Evolutionary conservation across 163 green algal genomes (phyloP).

Genomic region (Volvox carteri): DNA sequence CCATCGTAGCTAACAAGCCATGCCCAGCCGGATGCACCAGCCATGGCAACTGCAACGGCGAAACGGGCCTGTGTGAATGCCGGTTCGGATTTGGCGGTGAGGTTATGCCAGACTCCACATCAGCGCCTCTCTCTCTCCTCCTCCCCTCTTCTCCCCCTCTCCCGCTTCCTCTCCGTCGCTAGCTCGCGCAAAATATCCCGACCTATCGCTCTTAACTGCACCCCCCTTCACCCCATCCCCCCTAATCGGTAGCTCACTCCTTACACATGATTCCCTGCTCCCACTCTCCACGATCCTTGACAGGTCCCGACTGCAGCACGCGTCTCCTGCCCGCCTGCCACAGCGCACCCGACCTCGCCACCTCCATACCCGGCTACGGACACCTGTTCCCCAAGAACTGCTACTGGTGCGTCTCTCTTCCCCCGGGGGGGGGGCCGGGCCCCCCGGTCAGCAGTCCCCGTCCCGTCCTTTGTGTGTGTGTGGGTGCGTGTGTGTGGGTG

Average conservation of each 20-base stretch:
- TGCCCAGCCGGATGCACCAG: slow-evolving; percentile 16
- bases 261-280: too few relatives aligned
- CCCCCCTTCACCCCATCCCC: too few relatives aligned
- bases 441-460: background rate
- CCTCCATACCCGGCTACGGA: slow-evolving; percentile 10
- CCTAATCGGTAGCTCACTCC: too few relatives aligned
- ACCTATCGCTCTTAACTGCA: too few relatives aligned
- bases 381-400: slow-evolving; percentile 51
- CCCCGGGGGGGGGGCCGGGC: background rate
- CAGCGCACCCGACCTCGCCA: slow-evolving; percentile 6
- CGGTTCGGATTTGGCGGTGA: slow-evolving; percentile 42
- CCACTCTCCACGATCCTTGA: too few relatives aligned
- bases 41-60: slow-evolving; percentile 49
- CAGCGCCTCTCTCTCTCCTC: background rate
- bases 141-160: too few relatives aligned
- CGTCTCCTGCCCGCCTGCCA: slow-evolving; percentile 46
- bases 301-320: slow-evolving; percentile 32
- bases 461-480: background rate
- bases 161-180: too few relatives aligned
- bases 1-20: background rate
- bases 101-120: background rate
- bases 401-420: slow-evolving; percentile 1
- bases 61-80: slow-evolving; percentile 36
- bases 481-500: slow-evolving; percentile 9
- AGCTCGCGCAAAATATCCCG: too few relatives aligned